A percentile compares a stretch with the other conserved stretches of the same genome.
phyloP scores from a whole-genome alignment of 208 protist genomes.

The Sergeia podlipaevii region DNA sequence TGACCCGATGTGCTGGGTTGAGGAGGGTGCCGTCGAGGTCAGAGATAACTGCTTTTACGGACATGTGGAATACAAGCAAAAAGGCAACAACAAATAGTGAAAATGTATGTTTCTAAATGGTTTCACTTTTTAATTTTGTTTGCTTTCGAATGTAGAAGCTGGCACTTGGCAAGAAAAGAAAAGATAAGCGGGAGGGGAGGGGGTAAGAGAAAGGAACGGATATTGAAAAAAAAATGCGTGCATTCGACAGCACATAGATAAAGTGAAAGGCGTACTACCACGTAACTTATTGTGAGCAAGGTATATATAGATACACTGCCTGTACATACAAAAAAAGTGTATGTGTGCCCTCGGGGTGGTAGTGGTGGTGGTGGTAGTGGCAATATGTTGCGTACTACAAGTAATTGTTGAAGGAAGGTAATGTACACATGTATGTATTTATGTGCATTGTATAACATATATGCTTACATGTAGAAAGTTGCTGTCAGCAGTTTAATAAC shows the following conservation, averaged over 20 bases:
- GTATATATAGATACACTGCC: conserved; percentile 8
- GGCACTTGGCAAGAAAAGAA: conserved; percentile 4
- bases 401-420: too few species aligned
- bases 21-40: conserved; percentile 46
- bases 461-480: too few species aligned
- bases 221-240: neutral
- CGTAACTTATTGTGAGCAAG: conserved; percentile 5
- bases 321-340: conserved; percentile 4
- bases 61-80: conserved; percentile 8
- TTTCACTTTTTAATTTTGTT: neutral
- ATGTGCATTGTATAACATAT: neutral
- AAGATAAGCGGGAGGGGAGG: neutral
- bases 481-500: too few species aligned
- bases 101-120: neutral
- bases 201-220: neutral
- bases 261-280: neutral
- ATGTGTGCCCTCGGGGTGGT: too few species aligned
- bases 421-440: neutral
- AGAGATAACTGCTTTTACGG: conserved; percentile 25
- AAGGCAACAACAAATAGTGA: neutral
- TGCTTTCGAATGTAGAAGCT: neutral
- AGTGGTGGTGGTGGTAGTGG: too few species aligned
- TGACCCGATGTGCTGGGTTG: conserved; percentile 21
- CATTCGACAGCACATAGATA: neutral
- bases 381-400: too few species aligned